Conservation (phyloP, 495 filamentous ascomycete species). For the Copromyces sp. region DNA sequence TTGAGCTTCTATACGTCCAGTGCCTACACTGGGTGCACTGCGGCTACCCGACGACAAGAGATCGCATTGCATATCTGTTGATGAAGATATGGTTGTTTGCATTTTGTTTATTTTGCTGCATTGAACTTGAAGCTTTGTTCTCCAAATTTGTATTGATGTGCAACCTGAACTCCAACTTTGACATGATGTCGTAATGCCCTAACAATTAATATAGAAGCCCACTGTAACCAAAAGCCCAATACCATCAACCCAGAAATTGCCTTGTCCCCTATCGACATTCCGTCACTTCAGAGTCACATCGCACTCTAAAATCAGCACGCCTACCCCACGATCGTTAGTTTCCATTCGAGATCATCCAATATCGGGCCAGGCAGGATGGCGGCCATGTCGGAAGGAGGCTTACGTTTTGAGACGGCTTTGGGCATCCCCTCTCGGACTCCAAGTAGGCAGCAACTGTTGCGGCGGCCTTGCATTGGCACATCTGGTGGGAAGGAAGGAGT, state of each 20-base stretch:
- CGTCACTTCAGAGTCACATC: background rate
- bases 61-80: background rate
- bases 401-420: conserved; percentile 8
- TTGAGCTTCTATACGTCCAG: background rate
- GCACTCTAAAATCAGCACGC: background rate
- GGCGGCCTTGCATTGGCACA: conserved; percentile 10
- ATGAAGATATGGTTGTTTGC: background rate
- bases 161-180: background rate
- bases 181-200: background rate
- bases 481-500: background rate
- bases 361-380: background rate
- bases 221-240: background rate
- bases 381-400: background rate
- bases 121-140: background rate
- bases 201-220: background rate
- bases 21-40: background rate
- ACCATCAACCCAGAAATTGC: background rate
- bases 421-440: conserved; percentile 9
- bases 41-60: background rate
- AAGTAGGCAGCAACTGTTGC: conserved; percentile 7
- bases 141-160: background rate
- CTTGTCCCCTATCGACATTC: background rate
- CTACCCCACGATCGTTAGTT: background rate
- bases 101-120: background rate
- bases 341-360: background rate